Evolutionary conservation across 2,329 filamentous ascomycete species (phyloP).

Genomic region (Sclerotinia borealis): DNA sequence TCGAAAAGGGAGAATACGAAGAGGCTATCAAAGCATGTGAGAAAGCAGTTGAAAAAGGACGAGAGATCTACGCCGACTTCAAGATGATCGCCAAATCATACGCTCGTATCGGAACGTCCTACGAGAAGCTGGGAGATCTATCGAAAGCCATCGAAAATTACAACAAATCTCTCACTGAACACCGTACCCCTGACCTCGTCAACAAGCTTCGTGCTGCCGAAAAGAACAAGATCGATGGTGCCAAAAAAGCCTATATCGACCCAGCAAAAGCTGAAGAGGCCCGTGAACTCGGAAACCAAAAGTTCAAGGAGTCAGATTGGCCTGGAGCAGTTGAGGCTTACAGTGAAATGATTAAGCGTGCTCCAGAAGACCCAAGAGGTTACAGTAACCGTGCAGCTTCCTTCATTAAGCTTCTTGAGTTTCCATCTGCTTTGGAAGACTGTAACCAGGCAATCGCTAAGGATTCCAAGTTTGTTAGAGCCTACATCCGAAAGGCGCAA

Average conservation of each 20-base stretch:
- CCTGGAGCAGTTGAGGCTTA: slow-evolving; percentile 92
- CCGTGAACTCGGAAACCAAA: slow-evolving; percentile 87
- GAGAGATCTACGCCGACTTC: slow-evolving; percentile 87
- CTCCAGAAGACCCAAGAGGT: slow-evolving; percentile 84
- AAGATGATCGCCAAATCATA: slow-evolving; percentile 99
- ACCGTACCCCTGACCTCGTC: slow-evolving; percentile 90
- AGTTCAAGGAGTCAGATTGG: slow-evolving; percentile 97
- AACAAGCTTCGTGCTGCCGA: slow-evolving; percentile 88
- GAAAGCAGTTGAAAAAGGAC: slow-evolving; percentile 84
- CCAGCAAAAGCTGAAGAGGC: slow-evolving; percentile 91
- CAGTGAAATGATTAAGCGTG: slow-evolving; percentile 93
- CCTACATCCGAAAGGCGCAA: slow-evolving; percentile 94
- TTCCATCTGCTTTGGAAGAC: slow-evolving; percentile 88
- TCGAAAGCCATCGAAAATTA: slow-evolving; percentile 79
- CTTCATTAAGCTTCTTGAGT: slow-evolving; percentile 92
- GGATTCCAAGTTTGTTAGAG: slow-evolving; percentile 87
- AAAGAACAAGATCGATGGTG: slow-evolving; percentile 72
- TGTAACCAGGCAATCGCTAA: slow-evolving; percentile 87
- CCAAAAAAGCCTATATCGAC: slow-evolving; percentile 77
- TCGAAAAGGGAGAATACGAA: slow-evolving; percentile 92
- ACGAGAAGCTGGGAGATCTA: slow-evolving; percentile 84
- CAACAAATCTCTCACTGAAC: slow-evolving; percentile 90
- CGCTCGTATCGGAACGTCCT: slow-evolving; percentile 85
- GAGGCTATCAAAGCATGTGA: slow-evolving; percentile 81
- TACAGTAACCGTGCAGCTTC: slow-evolving; percentile 97